Evolutionary conservation across 352 stramenopile genomes (phyloP), one percentile per base, ranked within the genome.

Genomic region (Phytopythium kandeliae): DNA sequence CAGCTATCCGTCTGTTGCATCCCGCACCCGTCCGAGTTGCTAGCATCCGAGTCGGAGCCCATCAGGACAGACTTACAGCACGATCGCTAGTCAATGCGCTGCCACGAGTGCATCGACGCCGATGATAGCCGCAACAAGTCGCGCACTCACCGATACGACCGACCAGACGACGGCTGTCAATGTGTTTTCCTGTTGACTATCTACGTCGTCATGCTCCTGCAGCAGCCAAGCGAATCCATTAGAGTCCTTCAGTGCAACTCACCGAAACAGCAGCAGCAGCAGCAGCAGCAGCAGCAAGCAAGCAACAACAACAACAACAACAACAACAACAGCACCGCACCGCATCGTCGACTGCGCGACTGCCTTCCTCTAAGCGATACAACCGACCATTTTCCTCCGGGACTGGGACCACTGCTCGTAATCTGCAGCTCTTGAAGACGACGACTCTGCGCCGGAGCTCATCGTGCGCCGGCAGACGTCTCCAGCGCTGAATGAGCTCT

Each of bases 341-440:
- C 35, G 13, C 15, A 2, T 41, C 6, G 35, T 8, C n/a, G 17
- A 5, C 25, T 4, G 25, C 21, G 21, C 24, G 13, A 22, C 21
- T 19, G 16, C 40, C 15, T 33, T 31, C 22, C 22, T 30, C 40
- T 7, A 41, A 43, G n/a, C 54, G 57, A 49, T 65, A 75, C 4
- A 79, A n/a, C 13, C 55, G 56, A 50, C 75, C 63, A 34, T 77
- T 82, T 36, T 77, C 60, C 15, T 45, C 24, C 8, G 51, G 8
- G 25, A 28, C 41, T 15, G 31, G 53, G 34, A 62, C 35, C n/a
- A 77, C 19, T 30, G 34, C 49, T 22, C 63, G 19, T 6, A 21
- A n/a, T 19, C 53, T 19, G 26, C 34, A 43, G 12, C 19, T 60
- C 2, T 45, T 24, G 63, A 69, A 77, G 0, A 24, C 44, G 10